Percentiles rank a stretch among this genome's conserved stretches.
These are phyloP conservation scores for Striga hermonthica DNA, from an alignment of 305 asterid genomes.

Conservation along the genomic window DNA sequence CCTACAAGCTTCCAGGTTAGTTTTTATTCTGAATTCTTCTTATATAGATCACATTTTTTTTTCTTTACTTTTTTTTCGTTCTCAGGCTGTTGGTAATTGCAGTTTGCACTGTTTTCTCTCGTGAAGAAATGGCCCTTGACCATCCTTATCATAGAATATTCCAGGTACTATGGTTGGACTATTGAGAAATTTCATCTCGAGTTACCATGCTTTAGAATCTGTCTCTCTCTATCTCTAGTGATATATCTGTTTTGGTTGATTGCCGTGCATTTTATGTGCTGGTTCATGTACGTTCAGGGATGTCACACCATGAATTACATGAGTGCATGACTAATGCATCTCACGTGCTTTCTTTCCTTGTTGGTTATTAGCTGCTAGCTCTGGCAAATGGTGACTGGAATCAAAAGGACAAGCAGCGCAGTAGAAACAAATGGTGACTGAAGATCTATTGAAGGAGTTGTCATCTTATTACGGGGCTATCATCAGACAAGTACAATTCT, in stretches of 20 bases:
- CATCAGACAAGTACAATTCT: slow-evolving; percentile 66
- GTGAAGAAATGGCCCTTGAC: slow-evolving; percentile 87
- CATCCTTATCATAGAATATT: slow-evolving; percentile 96
- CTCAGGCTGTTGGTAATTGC: slow-evolving; percentile 37
- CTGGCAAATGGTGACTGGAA: slow-evolving; percentile 95
- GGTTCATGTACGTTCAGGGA: slow-evolving; percentile 24
- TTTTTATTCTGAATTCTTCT: no score
- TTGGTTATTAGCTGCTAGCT: slow-evolving; percentile 70
- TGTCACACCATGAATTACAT: no score
- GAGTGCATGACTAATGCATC: slow-evolving; percentile 22
- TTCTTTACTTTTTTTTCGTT: no score
- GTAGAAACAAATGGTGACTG: slow-evolving; percentile 88
- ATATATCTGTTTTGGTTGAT: slow-evolving; percentile 25
- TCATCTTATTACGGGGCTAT: slow-evolving; percentile 70
- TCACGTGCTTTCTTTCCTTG: slow-evolving; percentile 24
- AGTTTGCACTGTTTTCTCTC: slow-evolving; percentile 90
- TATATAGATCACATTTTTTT: no score
- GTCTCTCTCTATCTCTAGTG: slow-evolving; percentile 6
- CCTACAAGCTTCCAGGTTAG: no score
- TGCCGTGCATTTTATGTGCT: slow-evolving; percentile 21
- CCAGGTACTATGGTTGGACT: slow-evolving; percentile 56
- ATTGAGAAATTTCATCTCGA: slow-evolving; percentile 24
- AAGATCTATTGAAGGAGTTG: slow-evolving; percentile 79
- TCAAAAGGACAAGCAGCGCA: slow-evolving; percentile 97
- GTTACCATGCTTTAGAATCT: slow-evolving; percentile 4